Conservation (phyloP, 306 rosid genomes). For the Quillaja saponaria region DNA sequence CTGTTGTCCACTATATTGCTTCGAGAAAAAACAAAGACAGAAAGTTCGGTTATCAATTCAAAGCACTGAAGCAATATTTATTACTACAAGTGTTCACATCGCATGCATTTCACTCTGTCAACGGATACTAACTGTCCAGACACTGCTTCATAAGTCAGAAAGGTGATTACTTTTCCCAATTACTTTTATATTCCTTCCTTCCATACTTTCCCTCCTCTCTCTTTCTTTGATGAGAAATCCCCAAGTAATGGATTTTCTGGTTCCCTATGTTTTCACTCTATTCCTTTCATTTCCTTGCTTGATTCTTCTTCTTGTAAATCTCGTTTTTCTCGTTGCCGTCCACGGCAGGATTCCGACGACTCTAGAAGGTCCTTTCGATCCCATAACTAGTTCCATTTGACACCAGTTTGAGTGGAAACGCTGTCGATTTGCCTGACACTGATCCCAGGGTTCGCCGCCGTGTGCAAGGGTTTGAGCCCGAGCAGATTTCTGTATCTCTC, state of each 20-base stretch:
- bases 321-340: conserved; percentile 1
- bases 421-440: conserved; percentile 61
- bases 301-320: conserved; percentile 19
- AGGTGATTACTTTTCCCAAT: no score
- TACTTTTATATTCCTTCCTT: not conserved
- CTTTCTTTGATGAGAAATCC: not conserved
- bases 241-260: not conserved
- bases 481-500: conserved; percentile 78
- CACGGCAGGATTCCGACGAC: conserved; percentile 55
- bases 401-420: conserved; percentile 50
- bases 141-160: no score
- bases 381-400: conserved; percentile 70
- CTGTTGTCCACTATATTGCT: no score
- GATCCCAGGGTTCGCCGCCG: conserved; percentile 67
- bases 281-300: not conserved
- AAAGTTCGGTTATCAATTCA: no score
- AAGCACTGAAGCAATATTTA: no score
- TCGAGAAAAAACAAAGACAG: no score
- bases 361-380: conserved; percentile 71
- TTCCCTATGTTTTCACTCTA: not conserved
- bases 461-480: conserved; percentile 61
- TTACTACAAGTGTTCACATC: no score
- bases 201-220: not conserved
- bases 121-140: not conserved
- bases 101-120: no score